phyloP scores from a whole-genome alignment of 1,139 yeast species.

The Sugiyamaella grinbergsii region DNA sequence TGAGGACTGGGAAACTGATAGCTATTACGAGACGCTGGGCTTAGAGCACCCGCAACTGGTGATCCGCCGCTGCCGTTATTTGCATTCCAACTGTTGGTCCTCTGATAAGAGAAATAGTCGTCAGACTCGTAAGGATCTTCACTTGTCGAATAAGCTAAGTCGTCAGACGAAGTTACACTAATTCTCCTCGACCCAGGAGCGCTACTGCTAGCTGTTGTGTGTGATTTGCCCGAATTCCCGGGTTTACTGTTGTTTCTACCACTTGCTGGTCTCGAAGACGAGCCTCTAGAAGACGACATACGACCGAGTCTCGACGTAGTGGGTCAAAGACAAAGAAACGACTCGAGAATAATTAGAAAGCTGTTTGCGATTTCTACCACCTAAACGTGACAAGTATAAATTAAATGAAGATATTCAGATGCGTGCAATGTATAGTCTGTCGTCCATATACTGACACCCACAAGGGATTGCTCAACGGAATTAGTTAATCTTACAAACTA shows the following conservation, averaged over 20 bases:
- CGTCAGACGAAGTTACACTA: slow-evolving; percentile 16
- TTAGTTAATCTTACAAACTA: too few relatives aligned
- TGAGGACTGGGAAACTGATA: slow-evolving; percentile 10
- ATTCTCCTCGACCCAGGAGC: slow-evolving; percentile 9
- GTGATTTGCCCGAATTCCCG: neutral
- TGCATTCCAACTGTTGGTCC: neutral
- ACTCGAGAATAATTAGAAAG: neutral
- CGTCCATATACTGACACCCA: too few relatives aligned
- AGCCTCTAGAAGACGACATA: slow-evolving; percentile 3
- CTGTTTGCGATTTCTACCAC: too few relatives aligned
- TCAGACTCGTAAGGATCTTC: slow-evolving; percentile 17
- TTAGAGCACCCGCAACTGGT: neutral
- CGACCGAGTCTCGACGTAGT: too few relatives aligned
- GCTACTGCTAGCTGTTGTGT: too few relatives aligned
- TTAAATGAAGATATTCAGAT: neutral
- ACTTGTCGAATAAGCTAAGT: slow-evolving; percentile 14
- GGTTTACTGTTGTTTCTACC: neutral
- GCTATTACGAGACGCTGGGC: neutral
- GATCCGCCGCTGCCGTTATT: neutral
- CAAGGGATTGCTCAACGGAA: too few relatives aligned
- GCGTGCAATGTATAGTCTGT: too few relatives aligned
- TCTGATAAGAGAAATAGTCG: slow-evolving; percentile 15
- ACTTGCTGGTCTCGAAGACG: neutral
- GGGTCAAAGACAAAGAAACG: too few relatives aligned
- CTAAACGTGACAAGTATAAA: neutral